Conservation (phyloP, 371 early-diverging fungal genomes). For the Mortierella sp. region DNA sequence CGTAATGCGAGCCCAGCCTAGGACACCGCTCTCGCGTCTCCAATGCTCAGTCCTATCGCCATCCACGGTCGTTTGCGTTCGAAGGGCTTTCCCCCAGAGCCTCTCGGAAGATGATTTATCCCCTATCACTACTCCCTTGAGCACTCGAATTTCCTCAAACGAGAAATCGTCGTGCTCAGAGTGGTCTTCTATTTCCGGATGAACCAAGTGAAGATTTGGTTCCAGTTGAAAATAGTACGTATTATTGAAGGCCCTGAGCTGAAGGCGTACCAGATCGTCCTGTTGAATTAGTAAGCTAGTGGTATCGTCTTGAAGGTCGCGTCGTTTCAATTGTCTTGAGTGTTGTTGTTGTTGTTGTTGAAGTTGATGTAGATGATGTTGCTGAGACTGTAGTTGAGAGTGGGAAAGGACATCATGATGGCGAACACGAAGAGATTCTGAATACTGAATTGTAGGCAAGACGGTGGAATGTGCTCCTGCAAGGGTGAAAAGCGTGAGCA, state of each 20-base stretch:
- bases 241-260: conserved; percentile 71
- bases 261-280: conserved; percentile 69
- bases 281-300: not conserved
- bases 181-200: conserved; percentile 63
- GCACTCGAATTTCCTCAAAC: conserved; percentile 53
- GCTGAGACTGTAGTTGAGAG: not conserved
- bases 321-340: not conserved
- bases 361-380: conserved; percentile 2
- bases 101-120: conserved; percentile 14
- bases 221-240: conserved; percentile 72
- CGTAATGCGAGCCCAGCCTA: conserved; percentile 30
- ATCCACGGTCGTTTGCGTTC: conserved; percentile 5
- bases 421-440: conserved; percentile 13
- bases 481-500: not conserved
- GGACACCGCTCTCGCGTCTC: conserved; percentile 47
- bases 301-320: not conserved
- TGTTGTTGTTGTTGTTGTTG: not conserved
- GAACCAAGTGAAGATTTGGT: conserved; percentile 77
- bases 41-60: conserved; percentile 35
- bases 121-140: conserved; percentile 64
- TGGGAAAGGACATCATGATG: conserved; percentile 27
- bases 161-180: conserved; percentile 47
- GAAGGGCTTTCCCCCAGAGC: conserved; percentile 22
- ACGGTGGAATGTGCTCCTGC: conserved; percentile 13
- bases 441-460: conserved; percentile 20